Percentiles rank a stretch among this genome's conserved stretches.
Evolutionary conservation across 148 eudicot genomes (phyloP).

Genomic region (Rhododendron williamsianum): DNA sequence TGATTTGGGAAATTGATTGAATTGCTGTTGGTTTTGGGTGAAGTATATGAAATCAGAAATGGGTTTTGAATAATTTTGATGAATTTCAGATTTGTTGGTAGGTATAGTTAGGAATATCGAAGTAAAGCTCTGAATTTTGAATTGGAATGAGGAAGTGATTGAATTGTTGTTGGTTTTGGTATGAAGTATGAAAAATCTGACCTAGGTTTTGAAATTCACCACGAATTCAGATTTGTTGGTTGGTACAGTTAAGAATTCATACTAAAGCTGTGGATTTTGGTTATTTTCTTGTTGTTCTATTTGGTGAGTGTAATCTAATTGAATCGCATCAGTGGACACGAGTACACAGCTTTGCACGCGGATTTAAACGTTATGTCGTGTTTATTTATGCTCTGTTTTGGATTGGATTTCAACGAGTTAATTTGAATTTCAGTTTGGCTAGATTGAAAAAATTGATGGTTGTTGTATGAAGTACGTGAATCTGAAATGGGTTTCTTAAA

Average conservation of each 20-base stretch:
- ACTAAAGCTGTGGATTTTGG: slow-evolving; percentile 10
- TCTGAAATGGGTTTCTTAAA: neutral
- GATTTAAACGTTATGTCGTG: neutral
- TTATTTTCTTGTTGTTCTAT: slow-evolving; percentile 16
- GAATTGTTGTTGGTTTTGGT: neutral
- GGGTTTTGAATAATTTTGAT: slow-evolving; percentile 13
- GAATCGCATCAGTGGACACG: slow-evolving; percentile 8
- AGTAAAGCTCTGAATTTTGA: slow-evolving; percentile 18
- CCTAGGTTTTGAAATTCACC: neutral
- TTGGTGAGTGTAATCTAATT: slow-evolving; percentile 10
- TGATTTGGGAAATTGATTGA: neutral
- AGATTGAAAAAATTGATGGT: neutral
- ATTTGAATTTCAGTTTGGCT: neutral
- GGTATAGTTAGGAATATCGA: neutral
- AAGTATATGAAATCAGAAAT: neutral
- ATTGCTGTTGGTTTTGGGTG: slow-evolving; percentile 5
- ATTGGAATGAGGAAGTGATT: neutral
- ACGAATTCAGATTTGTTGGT: slow-evolving; percentile 15
- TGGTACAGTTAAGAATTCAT: slow-evolving; percentile 21
- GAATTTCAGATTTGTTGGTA: neutral
- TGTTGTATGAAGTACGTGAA: neutral
- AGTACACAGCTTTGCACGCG: slow-evolving; percentile 11
- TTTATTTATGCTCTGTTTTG: neutral
- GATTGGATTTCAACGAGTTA: neutral
- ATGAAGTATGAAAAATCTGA: neutral